A percentile compares a stretch with the other conserved stretches of the same genome.
phyloP scores from a whole-genome alignment of 495 filamentous ascomycete genomes.

The Penicilliopsis zonata region DNA sequence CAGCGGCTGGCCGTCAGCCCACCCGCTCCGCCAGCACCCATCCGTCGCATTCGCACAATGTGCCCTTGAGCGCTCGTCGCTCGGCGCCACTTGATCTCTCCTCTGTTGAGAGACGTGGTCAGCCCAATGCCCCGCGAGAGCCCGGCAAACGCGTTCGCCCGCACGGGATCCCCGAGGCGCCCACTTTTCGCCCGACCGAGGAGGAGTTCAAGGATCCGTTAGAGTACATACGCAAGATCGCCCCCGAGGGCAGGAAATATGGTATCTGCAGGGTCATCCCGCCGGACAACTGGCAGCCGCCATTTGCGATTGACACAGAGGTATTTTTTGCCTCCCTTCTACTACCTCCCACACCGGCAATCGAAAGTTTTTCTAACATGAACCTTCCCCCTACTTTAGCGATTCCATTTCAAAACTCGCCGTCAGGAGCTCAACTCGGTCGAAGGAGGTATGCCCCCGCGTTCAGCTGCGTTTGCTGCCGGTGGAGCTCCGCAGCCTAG shows the following conservation, averaged over 20 bases:
- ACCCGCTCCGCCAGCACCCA: slow-evolving; percentile 30
- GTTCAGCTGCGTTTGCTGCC: slow-evolving; percentile 19
- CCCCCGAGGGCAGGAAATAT: slow-evolving; percentile 69
- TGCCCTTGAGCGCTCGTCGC: slow-evolving; percentile 57
- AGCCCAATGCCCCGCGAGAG: slow-evolving; percentile 63
- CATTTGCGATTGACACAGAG: slow-evolving; percentile 95
- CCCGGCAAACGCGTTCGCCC: slow-evolving; percentile 61
- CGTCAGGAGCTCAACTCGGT: slow-evolving; percentile 97
- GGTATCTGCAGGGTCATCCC: slow-evolving; percentile 93
- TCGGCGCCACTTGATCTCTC: slow-evolving; percentile 69
- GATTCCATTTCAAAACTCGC: slow-evolving; percentile 92
- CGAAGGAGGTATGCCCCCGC: slow-evolving; percentile 75
- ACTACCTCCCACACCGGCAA: no score
- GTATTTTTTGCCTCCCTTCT: slow-evolving; percentile 42
- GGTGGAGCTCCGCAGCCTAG: slow-evolving; percentile 22
- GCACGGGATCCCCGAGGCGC: slow-evolving; percentile 80
- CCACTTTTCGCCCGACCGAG: slow-evolving; percentile 78
- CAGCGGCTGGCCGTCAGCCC: slow-evolving; percentile 24
- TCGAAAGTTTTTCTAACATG: not conserved
- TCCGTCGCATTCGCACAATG: slow-evolving; percentile 40
- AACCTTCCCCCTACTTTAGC: slow-evolving; percentile 33
- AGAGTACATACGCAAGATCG: slow-evolving; percentile 83
- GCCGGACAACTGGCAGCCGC: slow-evolving; percentile 83
- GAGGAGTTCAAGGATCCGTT: slow-evolving; percentile 93
- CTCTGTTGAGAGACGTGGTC: slow-evolving; percentile 84